Evolutionary conservation across 2,329 filamentous ascomycete genomes (phyloP).

Genomic region (Cladosporium phlei): DNA sequence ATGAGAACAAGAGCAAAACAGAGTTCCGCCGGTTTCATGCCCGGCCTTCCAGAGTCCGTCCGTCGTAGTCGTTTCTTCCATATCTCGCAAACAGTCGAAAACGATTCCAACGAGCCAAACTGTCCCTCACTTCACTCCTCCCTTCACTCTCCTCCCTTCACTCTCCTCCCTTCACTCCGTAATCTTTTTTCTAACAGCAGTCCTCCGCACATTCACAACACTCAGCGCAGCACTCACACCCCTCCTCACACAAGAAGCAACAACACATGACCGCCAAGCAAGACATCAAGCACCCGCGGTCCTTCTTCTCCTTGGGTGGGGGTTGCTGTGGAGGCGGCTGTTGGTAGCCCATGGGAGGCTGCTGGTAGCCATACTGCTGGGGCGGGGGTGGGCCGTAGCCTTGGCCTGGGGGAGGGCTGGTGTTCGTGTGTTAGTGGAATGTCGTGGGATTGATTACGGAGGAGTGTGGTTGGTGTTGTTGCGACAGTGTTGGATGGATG

Average conservation of each 20-base stretch:
- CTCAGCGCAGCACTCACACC: conserved; percentile 60
- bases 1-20: neutral
- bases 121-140: no score
- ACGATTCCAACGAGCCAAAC: no score
- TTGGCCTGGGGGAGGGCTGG: conserved; percentile 17
- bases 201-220: conserved; percentile 51
- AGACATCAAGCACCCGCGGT: conserved; percentile 47
- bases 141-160: neutral
- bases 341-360: conserved; percentile 20
- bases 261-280: conserved; percentile 57
- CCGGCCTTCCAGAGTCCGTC: neutral
- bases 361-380: conserved; percentile 32
- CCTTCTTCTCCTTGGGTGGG: conserved; percentile 42
- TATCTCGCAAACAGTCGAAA: no score
- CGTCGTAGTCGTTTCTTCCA: neutral
- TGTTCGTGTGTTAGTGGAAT: neutral
- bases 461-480: neutral
- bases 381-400: conserved; percentile 30
- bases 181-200: conserved; percentile 29
- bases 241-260: conserved; percentile 61
- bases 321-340: conserved; percentile 44
- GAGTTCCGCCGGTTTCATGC: neutral
- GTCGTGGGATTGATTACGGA: neutral
- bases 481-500: neutral
- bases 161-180: neutral